Evolutionary conservation across 371 early-diverging fungal genomes (phyloP), one percentile per base, ranked within the genome.

Genomic region (Mortierella sp.): DNA sequence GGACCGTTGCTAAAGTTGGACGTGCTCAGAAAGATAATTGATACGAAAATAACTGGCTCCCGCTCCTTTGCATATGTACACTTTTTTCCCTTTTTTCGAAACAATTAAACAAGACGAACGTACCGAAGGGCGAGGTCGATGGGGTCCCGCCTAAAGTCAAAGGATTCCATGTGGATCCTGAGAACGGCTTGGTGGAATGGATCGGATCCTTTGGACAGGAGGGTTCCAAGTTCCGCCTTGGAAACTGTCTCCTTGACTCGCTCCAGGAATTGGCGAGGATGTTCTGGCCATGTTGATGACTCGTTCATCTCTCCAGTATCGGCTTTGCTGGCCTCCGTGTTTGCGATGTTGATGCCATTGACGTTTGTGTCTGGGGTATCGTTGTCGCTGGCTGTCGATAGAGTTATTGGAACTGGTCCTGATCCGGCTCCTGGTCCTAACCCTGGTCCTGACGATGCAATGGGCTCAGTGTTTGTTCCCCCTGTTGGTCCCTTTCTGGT

Each of bases 91-190:
- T 26, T 55, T 55, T 55, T 55, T 55, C n/a, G 57, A 26, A 0
- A 31, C 40, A 69, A 48, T 72, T 53, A 28, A 16, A 34, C 14
- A 43, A n/a, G 14, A 44, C 11, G 28, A 24, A 37, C 73, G 82
- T 90, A 93, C 93, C 93, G 92, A 76, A 96, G 88, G 0, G 96
- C 93, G 75, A 92, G 88, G 78, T 95, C 96, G 69, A 95, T 91
- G 3, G 94, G 91, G 79, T 93, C 92, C 19, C 92, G 92, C 73
- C 88, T 78, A 82, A 95, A 95, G 82, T 95, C 91, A 79, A 94
- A 93, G 5, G 88, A 79, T 76, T 90, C 87, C 88, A 95, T 90
- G 80, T 93, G 90, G 26, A 88, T 86, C 51, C 81, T 83, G 54
- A 91, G 88, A 34, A 91, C 88, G 24, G 89, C 88, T 69, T 83